Base-by-base conservation (phyloP, 2,329 filamentous ascomycete genomes). In the Grosmannia penicillata region DNA sequence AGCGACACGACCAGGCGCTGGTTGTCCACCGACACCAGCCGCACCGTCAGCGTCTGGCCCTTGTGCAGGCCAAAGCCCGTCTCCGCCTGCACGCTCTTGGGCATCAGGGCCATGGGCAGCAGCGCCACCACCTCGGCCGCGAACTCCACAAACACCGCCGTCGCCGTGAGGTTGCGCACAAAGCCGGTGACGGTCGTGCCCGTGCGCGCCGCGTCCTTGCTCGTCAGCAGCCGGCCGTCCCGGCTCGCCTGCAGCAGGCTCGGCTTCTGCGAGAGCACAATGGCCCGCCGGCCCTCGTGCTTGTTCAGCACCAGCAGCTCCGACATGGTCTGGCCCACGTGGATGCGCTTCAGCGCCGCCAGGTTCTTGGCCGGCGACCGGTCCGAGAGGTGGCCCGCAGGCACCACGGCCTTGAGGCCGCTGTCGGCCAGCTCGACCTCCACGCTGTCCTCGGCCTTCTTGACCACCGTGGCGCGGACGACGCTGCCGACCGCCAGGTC, bases 231-330 rank as follows among this genome's bases (percentile, higher is more conserved):
- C 38, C 69, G 74, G n/a, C 73, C 72, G 17, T 79, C 67, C 54
- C 81, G 78, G 36, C 78, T 71, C 37, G 81, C 85, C 49, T 81
- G 75, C 42, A 93, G 66, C 21, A 98, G 65, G 51, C 78, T 86
- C 26, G 82, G 77, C 59, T 95, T 95, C 56, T 82, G 82, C 3
- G 82, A 82, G 4, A 98, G 63, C 10, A 76, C 70, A 39, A 95
- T 73, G 29, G 81, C 72, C 35, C 78, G 76, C 39, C 82, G 82
- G 43, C 77, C 72, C 45, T 85, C 76, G 43, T 86, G 72, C 57
- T 94, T 94, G 49, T 85, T 77, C n/a, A 98, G 61, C 13, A 96
- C 75, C 27, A 93, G 65, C n/a, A 98, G 64, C 37, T 91, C 78
- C 15, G 76, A 72, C 33, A 98, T 61, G 21, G 74, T 82, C 59